phyloP scores from a whole-genome alignment of 2,329 filamentous ascomycete species.

The Exophiala aquamarina region DNA sequence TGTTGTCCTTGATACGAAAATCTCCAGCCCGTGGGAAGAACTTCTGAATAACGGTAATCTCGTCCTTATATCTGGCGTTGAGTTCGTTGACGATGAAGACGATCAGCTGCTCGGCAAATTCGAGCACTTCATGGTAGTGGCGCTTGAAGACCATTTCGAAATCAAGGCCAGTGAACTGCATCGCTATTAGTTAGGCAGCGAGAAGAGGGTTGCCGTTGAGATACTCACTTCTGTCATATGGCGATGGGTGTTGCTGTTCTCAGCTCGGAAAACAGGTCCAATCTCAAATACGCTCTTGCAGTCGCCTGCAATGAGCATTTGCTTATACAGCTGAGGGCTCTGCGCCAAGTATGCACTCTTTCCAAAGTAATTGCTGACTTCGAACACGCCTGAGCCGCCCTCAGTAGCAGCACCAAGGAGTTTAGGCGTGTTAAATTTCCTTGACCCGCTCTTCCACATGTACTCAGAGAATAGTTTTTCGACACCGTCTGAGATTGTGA shows the following conservation, averaged over 20 bases:
- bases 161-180: constrained; percentile 52
- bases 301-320: constrained; percentile 66
- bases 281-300: constrained; percentile 66
- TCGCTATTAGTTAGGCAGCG: constrained; percentile 23
- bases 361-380: constrained; percentile 79
- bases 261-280: constrained; percentile 65
- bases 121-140: constrained; percentile 53
- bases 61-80: constrained; percentile 43
- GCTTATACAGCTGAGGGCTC: constrained; percentile 66
- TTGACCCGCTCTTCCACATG: constrained; percentile 71
- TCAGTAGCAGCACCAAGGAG: constrained; percentile 88
- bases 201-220: background rate
- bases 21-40: constrained; percentile 52
- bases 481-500: constrained; percentile 66
- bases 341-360: constrained; percentile 70
- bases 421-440: constrained; percentile 84
- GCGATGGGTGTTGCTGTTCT: constrained; percentile 67
- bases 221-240: constrained; percentile 60
- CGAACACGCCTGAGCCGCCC: constrained; percentile 89
- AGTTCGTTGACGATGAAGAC: constrained; percentile 50
- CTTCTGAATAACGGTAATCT: constrained; percentile 49
- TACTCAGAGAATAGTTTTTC: constrained; percentile 75
- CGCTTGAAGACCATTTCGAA: constrained; percentile 52
- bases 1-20: constrained; percentile 50
- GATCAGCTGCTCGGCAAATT: constrained; percentile 50